Percentiles rank a stretch among this genome's conserved stretches.
These are phyloP conservation scores for Physaria fendleri DNA, from an alignment of 345 rosid genomes.

Conservation along the genomic window DNA sequence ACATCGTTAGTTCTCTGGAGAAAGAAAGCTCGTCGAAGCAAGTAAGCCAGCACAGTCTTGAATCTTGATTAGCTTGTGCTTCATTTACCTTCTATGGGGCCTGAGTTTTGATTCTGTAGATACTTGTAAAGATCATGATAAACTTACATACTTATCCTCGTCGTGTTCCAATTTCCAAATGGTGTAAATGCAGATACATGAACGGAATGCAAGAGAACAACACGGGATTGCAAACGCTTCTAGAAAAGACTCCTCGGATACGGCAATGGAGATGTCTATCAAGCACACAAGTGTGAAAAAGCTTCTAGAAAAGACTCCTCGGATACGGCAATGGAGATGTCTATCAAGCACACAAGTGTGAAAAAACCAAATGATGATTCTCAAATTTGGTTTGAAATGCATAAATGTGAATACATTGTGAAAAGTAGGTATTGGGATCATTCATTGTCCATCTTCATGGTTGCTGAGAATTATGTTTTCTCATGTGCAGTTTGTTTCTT, in stretches of 20 bases:
- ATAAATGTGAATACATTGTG: slow-evolving; percentile 28
- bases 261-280: slow-evolving; percentile 80
- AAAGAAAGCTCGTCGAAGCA: slow-evolving; percentile 67
- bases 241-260: slow-evolving; percentile 61
- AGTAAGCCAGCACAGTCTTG: slow-evolving; percentile 49
- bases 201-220: slow-evolving; percentile 52
- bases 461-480: slow-evolving; percentile 1
- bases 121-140: background rate
- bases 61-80: background rate
- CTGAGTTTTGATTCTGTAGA: slow-evolving; percentile 18
- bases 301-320: slow-evolving; percentile 72
- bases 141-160: background rate
- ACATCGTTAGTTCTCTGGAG: slow-evolving; percentile 69
- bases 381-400: slow-evolving; percentile 19
- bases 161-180: too few species aligned
- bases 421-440: slow-evolving; percentile 15
- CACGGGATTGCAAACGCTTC: slow-evolving; percentile 67
- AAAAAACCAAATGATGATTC: slow-evolving; percentile 17
- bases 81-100: too few species aligned
- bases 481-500: slow-evolving; percentile 28
- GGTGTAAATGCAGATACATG: slow-evolving; percentile 44
- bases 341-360: slow-evolving; percentile 65
- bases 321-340: slow-evolving; percentile 68
- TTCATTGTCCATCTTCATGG: slow-evolving; percentile 22
- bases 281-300: slow-evolving; percentile 65